Evolutionary conservation across 306 rosid species (phyloP).

Genomic region (Myrica gale): DNA sequence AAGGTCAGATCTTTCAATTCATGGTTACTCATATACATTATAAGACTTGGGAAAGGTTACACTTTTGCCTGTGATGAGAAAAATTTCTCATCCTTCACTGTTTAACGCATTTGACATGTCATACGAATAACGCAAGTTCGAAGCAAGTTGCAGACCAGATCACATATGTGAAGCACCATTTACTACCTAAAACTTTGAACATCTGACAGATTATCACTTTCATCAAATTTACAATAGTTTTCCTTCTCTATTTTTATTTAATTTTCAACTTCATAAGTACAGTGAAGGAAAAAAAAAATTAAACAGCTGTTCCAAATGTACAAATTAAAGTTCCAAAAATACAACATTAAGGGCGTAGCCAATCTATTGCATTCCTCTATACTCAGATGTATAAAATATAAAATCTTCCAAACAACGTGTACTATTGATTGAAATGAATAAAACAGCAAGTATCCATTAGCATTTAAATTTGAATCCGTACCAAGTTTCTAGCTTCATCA

Average conservation of each 20-base stretch:
- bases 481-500: slow-evolving; percentile 57
- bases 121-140: neutral
- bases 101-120: neutral
- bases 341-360: neutral
- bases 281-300: neutral
- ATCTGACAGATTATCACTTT: neutral
- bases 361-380: neutral
- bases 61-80: neutral
- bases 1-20: slow-evolving; percentile 22
- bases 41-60: neutral
- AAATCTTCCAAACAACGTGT: neutral
- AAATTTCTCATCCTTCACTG: neutral
- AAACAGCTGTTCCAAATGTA: neutral
- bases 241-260: no score
- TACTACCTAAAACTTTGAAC: neutral
- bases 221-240: no score
- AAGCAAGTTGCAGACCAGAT: neutral
- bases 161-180: neutral
- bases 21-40: neutral
- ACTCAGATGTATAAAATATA: neutral
- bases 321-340: neutral
- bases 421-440: neutral
- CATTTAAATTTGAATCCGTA: slow-evolving; percentile 29
- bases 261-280: neutral
- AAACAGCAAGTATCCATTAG: neutral